phyloP scores from a whole-genome alignment of 805 yeast genomes.

The Starmerella sirachaensis region DNA sequence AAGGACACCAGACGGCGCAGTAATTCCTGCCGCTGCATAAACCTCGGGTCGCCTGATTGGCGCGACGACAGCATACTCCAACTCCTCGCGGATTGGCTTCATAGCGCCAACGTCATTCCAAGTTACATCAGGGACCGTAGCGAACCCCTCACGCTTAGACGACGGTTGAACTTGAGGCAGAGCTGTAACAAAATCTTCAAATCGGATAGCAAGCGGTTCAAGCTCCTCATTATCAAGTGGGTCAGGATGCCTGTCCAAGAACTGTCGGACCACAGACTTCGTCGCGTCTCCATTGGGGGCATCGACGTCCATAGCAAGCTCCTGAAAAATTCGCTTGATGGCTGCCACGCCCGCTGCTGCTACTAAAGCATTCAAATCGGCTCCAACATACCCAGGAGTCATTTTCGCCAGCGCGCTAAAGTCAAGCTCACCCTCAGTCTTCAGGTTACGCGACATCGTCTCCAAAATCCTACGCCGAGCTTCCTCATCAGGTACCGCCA shows the following conservation, averaged over 20 bases:
- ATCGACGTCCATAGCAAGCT: slow-evolving; percentile 22
- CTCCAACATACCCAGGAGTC: slow-evolving; percentile 97
- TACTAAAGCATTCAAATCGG: slow-evolving; percentile 85
- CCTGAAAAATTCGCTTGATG: slow-evolving; percentile 75
- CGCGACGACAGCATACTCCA: slow-evolving; percentile 95
- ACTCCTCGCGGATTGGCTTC: slow-evolving; percentile 64
- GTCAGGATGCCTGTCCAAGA: slow-evolving; percentile 61
- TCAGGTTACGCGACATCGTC: slow-evolving; percentile 57
- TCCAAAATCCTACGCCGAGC: slow-evolving; percentile 65
- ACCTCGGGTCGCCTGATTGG: slow-evolving; percentile 89
- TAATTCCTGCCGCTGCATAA: slow-evolving; percentile 79
- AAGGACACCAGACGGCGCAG: slow-evolving; percentile 92
- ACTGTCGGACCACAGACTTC: slow-evolving; percentile 27
- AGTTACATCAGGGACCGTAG: slow-evolving; percentile 94
- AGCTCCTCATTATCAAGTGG: slow-evolving; percentile 69
- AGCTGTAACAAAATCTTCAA: slow-evolving; percentile 71
- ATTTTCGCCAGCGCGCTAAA: slow-evolving; percentile 65
- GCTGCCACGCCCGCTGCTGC: slow-evolving; percentile 94
- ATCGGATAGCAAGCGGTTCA: slow-evolving; percentile 59
- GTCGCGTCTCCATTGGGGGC: neutral
- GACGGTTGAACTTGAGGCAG: slow-evolving; percentile 92
- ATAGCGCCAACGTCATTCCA: slow-evolving; percentile 95
- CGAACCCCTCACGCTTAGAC: slow-evolving; percentile 96
- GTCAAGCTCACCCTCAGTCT: slow-evolving; percentile 57
- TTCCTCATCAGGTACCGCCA: slow-evolving; percentile 85